Percentiles rank a stretch among this genome's conserved stretches.
Conservation (phyloP, 768 basidiomycete genomes). For the Russula sp. region DNA sequence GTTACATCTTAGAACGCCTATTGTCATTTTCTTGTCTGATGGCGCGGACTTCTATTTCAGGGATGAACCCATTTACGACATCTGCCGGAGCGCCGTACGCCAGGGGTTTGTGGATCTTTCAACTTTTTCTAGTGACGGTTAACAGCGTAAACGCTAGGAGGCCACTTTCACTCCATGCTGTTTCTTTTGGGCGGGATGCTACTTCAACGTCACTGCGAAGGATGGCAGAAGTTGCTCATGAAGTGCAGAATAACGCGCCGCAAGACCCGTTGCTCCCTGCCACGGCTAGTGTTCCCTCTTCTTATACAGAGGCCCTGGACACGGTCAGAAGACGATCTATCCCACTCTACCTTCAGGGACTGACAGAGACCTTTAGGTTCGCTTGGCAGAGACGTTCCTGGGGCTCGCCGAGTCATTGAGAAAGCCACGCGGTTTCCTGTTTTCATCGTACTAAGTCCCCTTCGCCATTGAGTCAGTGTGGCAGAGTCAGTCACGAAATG, state of each 20-base stretch:
- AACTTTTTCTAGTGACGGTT: not conserved
- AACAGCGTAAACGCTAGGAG: constrained; percentile 32
- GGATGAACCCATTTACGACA: constrained; percentile 34
- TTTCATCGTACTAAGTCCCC: not conserved
- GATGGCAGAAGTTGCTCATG: constrained; percentile 46
- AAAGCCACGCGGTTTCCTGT: constrained; percentile 45
- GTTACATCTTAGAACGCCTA: constrained; percentile 35
- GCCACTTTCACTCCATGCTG: constrained; percentile 50
- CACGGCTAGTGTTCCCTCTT: constrained; percentile 17
- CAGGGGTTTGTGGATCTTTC: constrained; percentile 33
- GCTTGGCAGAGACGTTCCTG: constrained; percentile 51
- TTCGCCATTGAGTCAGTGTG: not conserved
- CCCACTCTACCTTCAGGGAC: not conserved
- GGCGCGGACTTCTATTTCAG: constrained; percentile 40
- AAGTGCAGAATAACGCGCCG: constrained; percentile 40
- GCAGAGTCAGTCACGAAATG: not conserved
- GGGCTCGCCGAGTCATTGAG: constrained; percentile 50
- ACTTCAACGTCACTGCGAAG: constrained; percentile 31
- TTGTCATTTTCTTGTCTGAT: constrained; percentile 52
- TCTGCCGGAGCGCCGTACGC: constrained; percentile 37
- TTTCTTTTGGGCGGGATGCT: constrained; percentile 44
- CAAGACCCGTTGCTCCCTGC: constrained; percentile 29
- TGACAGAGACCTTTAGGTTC: constrained; percentile 33
- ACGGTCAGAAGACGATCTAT: not conserved
- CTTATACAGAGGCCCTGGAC: constrained; percentile 39